Conservation (phyloP, 176 grass and related monocot species). For the Melocanna baccifera region DNA sequence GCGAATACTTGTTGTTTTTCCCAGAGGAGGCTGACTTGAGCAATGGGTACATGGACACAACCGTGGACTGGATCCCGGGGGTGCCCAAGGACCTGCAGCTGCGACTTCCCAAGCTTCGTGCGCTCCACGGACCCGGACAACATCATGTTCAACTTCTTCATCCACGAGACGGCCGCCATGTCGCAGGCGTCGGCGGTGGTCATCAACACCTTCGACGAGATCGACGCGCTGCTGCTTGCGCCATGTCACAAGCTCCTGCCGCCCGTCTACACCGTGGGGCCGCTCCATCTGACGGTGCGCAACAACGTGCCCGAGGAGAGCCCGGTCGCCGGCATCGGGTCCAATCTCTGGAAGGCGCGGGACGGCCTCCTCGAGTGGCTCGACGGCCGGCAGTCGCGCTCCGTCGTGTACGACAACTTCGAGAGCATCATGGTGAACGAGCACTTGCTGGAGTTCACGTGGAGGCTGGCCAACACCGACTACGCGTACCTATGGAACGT, state of each 20-base stretch:
- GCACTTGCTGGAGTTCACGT: constrained; percentile 52
- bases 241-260: constrained; percentile 9
- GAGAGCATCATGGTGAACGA: constrained; percentile 51
- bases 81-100: constrained; percentile 11
- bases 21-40: not conserved
- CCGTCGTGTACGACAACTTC: constrained; percentile 59
- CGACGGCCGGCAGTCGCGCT: not conserved
- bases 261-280: constrained; percentile 28
- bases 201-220: constrained; percentile 52
- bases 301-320: constrained; percentile 14
- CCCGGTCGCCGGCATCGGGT: constrained; percentile 5
- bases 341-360: constrained; percentile 47
- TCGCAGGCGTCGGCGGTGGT: constrained; percentile 30
- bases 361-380: constrained; percentile 34
- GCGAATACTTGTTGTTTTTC: not conserved
- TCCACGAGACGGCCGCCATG: constrained; percentile 35
- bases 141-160: constrained; percentile 49
- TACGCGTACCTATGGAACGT: constrained; percentile 55
- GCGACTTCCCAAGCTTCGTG: constrained; percentile 41
- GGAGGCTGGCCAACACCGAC: constrained; percentile 45
- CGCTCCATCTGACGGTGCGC: constrained; percentile 27
- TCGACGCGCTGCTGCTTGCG: constrained; percentile 22
- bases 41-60: constrained; percentile 11
- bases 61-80: constrained; percentile 27
- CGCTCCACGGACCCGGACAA: constrained; percentile 40